phyloP scores from a whole-genome alignment of 768 basidiomycete species.

The Naematelia encephala region DNA sequence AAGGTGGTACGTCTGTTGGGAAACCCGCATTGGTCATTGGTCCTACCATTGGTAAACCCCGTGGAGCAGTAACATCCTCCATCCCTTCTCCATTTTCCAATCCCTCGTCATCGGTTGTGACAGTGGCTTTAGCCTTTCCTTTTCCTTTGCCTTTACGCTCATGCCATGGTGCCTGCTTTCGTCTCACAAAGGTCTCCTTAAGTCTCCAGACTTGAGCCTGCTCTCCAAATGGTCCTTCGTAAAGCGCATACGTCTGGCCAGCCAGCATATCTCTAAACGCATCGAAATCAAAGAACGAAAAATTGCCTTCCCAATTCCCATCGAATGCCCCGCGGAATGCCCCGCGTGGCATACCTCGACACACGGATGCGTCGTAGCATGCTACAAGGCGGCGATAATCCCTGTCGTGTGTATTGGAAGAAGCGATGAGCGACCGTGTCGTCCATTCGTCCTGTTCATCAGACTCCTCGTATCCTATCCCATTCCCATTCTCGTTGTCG shows the following conservation, averaged over 20 bases:
- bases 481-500: too few species aligned
- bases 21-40: conserved; percentile 40
- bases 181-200: conserved; percentile 42
- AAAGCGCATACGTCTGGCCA: conserved; percentile 63
- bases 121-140: too few species aligned
- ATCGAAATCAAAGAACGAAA: conserved; percentile 71
- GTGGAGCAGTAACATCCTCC: not conserved
- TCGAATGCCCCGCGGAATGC: conserved; percentile 39
- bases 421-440: not conserved
- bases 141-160: conserved; percentile 8
- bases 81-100: not conserved
- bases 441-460: conserved; percentile 4
- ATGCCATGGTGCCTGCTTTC: conserved; percentile 4
- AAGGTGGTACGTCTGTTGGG: conserved; percentile 21
- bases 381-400: conserved; percentile 45
- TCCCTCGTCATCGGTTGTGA: too few species aligned
- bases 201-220: conserved; percentile 90
- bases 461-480: conserved; percentile 5
- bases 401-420: conserved; percentile 46
- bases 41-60: conserved; percentile 31
- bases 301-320: conserved; percentile 49
- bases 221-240: conserved; percentile 70
- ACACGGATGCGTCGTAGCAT: conserved; percentile 49
- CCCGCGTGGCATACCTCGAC: conserved; percentile 35
- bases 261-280: conserved; percentile 57